Evolutionary conservation across 345 rosid species (phyloP).

Genomic region (Angophora floribunda): DNA sequence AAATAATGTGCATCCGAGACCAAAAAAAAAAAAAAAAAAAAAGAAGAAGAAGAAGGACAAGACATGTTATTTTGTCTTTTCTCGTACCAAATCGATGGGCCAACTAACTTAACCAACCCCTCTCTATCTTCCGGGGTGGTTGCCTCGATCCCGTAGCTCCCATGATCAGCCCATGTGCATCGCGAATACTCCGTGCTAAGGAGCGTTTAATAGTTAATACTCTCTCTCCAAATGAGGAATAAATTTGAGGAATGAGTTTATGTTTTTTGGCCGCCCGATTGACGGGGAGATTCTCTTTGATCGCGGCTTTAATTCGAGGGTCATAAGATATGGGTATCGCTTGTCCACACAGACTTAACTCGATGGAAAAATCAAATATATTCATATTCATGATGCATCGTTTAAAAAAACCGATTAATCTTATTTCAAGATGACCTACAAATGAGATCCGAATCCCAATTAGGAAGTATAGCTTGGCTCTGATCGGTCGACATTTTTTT

Average conservation of each 20-base stretch:
- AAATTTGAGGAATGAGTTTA: not conserved
- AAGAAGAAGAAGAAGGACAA: not conserved
- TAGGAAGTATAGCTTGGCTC: not conserved
- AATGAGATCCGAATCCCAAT: not conserved
- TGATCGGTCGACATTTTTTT: not conserved
- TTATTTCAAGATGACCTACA: not conserved
- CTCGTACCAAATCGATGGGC: not conserved
- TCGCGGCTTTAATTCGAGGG: not conserved
- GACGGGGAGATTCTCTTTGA: not conserved
- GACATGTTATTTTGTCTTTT: not conserved
- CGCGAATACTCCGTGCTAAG: not conserved
- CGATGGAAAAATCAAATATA: not conserved
- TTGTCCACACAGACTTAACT: not conserved
- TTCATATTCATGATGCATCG: not conserved
- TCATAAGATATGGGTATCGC: accelerated
- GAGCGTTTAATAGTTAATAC: not conserved
- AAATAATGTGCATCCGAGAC: not conserved
- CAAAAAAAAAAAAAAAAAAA: too few relatives aligned
- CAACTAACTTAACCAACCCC: not conserved
- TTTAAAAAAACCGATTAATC: not conserved
- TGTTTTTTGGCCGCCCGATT: not conserved
- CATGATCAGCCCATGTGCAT: not conserved
- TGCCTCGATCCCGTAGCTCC: not conserved
- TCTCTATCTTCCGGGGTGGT: not conserved
- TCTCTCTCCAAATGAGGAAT: not conserved